phyloP scores from a whole-genome alignment of 148 eudicot species.

The Nepenthes gracilis region DNA sequence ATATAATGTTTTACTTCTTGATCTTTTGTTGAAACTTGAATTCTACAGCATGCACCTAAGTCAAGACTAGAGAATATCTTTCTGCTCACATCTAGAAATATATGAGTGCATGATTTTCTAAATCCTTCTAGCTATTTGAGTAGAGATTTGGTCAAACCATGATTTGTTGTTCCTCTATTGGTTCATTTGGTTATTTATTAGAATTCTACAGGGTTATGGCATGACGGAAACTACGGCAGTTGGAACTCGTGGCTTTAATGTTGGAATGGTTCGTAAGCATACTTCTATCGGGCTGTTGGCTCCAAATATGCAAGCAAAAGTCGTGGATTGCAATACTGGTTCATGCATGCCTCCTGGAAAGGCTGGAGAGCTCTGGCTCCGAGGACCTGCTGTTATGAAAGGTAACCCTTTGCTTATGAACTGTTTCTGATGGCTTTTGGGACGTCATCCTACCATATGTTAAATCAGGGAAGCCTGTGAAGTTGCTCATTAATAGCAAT shows the following conservation, averaged over 20 bases:
- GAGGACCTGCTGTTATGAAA: conserved; percentile 67
- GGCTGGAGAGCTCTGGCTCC: conserved; percentile 77
- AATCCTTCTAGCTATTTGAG: no score
- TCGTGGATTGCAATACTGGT: conserved; percentile 56
- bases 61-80: no score
- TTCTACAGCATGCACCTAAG: no score
- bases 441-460: neutral
- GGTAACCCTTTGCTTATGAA: conserved; percentile 27
- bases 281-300: conserved; percentile 69
- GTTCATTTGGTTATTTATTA: neutral
- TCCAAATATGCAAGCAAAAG: conserved; percentile 82
- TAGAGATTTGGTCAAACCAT: neutral
- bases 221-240: conserved; percentile 74
- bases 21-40: no score
- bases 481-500: neutral
- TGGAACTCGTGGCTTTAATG: conserved; percentile 77
- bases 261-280: conserved; percentile 25
- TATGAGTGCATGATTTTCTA: no score
- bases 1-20: neutral
- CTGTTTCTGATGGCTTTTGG: neutral
- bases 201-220: conserved; percentile 66
- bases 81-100: no score
- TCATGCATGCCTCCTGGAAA: conserved; percentile 55
- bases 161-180: neutral
- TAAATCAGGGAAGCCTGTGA: neutral